phyloP scores from a whole-genome alignment of 768 basidiomycete species.

The Zangia roseola region DNA sequence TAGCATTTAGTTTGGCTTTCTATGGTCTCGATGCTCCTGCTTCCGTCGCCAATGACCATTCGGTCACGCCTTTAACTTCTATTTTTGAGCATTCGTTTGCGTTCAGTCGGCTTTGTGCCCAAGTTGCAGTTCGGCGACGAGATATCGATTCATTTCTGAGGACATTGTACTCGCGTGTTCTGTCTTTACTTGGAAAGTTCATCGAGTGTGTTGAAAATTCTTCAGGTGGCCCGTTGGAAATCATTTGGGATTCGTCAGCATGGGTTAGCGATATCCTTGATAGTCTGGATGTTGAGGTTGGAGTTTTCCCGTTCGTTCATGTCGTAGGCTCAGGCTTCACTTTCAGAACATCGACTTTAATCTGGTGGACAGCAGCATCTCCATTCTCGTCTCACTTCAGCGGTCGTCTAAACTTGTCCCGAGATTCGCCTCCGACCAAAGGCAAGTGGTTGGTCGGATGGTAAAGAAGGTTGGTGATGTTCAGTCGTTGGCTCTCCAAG shows the following conservation, averaged over 20 bases:
- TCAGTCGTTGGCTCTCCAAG: not conserved
- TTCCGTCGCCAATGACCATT: conserved; percentile 23
- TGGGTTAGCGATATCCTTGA: conserved; percentile 64
- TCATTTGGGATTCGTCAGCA: conserved; percentile 58
- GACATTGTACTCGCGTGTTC: conserved; percentile 50
- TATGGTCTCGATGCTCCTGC: conserved; percentile 47
- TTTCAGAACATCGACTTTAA: conserved; percentile 51
- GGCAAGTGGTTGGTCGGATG: conserved; percentile 57
- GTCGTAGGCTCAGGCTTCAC: conserved; percentile 4
- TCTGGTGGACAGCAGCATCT: conserved; percentile 61
- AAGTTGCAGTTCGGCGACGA: conserved; percentile 32
- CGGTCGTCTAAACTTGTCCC: conserved; percentile 51
- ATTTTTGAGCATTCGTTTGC: conserved; percentile 54
- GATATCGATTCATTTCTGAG: conserved; percentile 37
- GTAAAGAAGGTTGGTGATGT: conserved; percentile 43
- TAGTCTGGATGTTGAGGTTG: conserved; percentile 56
- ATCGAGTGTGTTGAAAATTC: conserved; percentile 40
- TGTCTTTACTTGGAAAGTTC: conserved; percentile 53
- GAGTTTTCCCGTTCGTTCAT: conserved; percentile 5
- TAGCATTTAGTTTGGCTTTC: conserved; percentile 59
- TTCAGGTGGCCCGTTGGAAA: conserved; percentile 29
- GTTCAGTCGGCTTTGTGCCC: conserved; percentile 47
- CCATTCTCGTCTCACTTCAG: conserved; percentile 55
- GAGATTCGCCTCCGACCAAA: conserved; percentile 51
- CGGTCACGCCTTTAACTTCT: conserved; percentile 51